Evolutionary conservation across 352 stramenopile species (phyloP).

Genomic region (Globisporangium nodosum): DNA sequence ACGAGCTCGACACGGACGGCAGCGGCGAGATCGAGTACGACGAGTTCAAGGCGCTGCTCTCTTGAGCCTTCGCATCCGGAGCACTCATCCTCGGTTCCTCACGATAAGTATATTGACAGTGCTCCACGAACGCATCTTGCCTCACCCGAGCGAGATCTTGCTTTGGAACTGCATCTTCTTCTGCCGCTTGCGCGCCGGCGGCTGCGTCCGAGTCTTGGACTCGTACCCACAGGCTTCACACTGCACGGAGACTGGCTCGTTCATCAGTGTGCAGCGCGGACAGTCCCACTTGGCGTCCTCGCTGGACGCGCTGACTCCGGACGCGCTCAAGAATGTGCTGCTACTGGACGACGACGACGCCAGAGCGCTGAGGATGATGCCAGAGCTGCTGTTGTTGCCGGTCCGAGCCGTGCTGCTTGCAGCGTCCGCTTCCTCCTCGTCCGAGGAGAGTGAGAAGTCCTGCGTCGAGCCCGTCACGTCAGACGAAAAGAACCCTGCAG

Average conservation of each 20-base stretch:
- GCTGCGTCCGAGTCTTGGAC: conserved; percentile 15
- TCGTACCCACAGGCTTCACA: conserved; percentile 72
- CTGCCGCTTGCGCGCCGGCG: conserved; percentile 44
- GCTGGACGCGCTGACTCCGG: background rate
- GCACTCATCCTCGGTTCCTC: conserved; percentile 1
- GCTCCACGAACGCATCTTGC: background rate
- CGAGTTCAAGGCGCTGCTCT: conserved; percentile 93
- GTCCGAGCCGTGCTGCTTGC: background rate
- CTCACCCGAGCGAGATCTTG: conserved; percentile 52
- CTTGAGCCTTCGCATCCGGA: conserved; percentile 14
- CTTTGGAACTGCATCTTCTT: conserved; percentile 76
- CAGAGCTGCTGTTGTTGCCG: conserved; percentile 6
- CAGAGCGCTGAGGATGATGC: background rate
- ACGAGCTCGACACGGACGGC: conserved; percentile 93
- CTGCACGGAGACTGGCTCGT: conserved; percentile 38
- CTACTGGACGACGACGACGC: background rate
- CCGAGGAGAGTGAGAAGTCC: conserved; percentile 28
- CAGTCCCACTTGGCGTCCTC: conserved; percentile 59
- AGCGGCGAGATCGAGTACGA: conserved; percentile 95
- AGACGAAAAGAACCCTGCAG: conserved; percentile 35
- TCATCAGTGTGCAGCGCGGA: conserved; percentile 75
- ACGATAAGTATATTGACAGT: conserved; percentile 20
- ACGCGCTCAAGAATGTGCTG: background rate
- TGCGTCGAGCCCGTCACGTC: conserved; percentile 29
- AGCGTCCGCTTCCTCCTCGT: conserved; percentile 14